Evolutionary conservation across 192 early-diverging fungal species (phyloP).

Genomic region (Lobosporangium transversale): DNA sequence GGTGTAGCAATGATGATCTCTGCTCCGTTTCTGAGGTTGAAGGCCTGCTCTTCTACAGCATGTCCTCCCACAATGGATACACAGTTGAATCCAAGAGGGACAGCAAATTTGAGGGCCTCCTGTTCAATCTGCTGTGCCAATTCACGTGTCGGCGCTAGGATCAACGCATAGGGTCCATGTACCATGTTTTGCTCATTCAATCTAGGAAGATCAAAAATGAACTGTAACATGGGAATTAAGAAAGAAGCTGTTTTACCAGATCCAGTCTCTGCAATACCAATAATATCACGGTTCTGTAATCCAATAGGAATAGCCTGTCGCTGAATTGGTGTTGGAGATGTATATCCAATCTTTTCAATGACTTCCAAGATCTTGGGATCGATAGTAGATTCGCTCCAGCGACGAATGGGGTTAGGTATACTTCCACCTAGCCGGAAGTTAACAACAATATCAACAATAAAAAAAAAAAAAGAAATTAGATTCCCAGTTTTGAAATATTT

Average conservation of each 20-base stretch:
- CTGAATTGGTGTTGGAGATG: conserved; percentile 97
- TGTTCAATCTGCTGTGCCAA: conserved; percentile 96
- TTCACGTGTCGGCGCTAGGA: conserved; percentile 97
- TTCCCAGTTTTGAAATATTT: background rate
- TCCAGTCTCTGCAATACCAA: too few species aligned
- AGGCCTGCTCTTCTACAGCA: conserved; percentile 87
- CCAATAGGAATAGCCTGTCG: conserved; percentile 97
- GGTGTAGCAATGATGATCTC: conserved; percentile 99
- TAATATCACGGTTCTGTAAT: conserved; percentile 88
- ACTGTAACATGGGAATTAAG: conserved; percentile 94
- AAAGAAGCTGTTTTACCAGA: conserved; percentile 97
- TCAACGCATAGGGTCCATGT: conserved; percentile 92
- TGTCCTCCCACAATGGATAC: conserved; percentile 89
- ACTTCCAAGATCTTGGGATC: conserved; percentile 74
- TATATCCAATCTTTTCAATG: conserved; percentile 89
- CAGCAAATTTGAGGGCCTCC: conserved; percentile 91
- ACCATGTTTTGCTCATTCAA: conserved; percentile 81
- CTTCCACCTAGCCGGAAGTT: conserved; percentile 64
- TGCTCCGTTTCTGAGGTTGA: conserved; percentile 89
- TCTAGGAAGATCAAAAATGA: conserved; percentile 83
- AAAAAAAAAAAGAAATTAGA: background rate
- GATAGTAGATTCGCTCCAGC: conserved; percentile 87
- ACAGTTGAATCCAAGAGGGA: conserved; percentile 86
- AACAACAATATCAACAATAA: background rate
- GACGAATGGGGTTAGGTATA: conserved; percentile 89